A percentile compares a stretch with the other conserved stretches of the same genome.
Evolutionary conservation across 2,329 filamentous ascomycete genomes (phyloP).

Genomic region (Penicillium sp.): DNA sequence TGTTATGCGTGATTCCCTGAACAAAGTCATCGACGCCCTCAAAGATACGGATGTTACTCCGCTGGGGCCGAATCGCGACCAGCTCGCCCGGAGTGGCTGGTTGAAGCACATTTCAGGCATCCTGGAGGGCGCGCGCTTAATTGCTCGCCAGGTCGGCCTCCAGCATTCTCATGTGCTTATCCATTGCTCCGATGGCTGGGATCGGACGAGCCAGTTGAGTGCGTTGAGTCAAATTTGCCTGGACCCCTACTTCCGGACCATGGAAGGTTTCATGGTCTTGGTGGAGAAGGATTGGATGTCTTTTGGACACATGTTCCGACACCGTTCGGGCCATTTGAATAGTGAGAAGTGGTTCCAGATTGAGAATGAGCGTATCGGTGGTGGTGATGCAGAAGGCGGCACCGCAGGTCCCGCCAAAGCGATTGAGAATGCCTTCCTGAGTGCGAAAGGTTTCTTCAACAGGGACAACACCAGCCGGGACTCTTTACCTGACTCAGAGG

Average conservation of each 20-base stretch:
- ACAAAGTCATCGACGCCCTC: constrained; percentile 82
- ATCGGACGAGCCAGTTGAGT: constrained; percentile 92
- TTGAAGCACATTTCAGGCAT: constrained; percentile 84
- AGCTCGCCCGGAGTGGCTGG: constrained; percentile 84
- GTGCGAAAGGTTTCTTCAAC: constrained; percentile 87
- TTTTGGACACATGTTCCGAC: constrained; percentile 96
- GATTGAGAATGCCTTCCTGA: constrained; percentile 80
- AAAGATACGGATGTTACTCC: constrained; percentile 90
- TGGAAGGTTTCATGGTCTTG: constrained; percentile 91
- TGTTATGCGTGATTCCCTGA: constrained; percentile 90
- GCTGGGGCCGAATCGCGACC: constrained; percentile 77
- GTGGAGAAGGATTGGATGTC: constrained; percentile 98
- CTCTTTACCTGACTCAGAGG: constrained; percentile 63
- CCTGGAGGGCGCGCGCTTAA: constrained; percentile 79
- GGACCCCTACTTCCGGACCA: constrained; percentile 90
- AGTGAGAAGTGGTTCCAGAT: constrained; percentile 93
- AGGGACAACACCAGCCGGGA: constrained; percentile 70
- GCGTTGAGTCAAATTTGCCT: constrained; percentile 90
- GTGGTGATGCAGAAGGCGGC: constrained; percentile 51
- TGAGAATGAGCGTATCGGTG: constrained; percentile 75
- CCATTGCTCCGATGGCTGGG: constrained; percentile 98
- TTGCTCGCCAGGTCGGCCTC: constrained; percentile 84
- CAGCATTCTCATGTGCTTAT: constrained; percentile 94
- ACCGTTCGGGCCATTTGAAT: constrained; percentile 83
- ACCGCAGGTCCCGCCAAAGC: constrained; percentile 62